phyloP scores from a whole-genome alignment of 495 filamentous ascomycete species.

The Aspergillus haitiensis region DNA sequence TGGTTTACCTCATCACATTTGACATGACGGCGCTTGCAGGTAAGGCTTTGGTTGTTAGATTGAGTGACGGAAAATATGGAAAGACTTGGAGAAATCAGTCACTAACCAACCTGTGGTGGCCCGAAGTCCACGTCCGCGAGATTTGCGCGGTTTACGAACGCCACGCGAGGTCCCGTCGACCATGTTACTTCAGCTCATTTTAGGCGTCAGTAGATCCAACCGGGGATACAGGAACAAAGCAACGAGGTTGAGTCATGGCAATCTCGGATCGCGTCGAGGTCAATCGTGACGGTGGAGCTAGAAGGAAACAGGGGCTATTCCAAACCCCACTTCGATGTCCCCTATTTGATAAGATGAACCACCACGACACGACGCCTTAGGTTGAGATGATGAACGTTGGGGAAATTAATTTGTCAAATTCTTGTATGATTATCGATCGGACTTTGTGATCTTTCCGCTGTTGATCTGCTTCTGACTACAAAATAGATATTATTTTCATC shows the following conservation, averaged over 20 bases:
- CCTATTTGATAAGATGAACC: background rate
- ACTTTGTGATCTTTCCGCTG: no score
- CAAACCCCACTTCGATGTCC: background rate
- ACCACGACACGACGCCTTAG: background rate
- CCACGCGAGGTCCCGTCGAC: slow-evolving; percentile 19
- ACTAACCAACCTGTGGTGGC: slow-evolving; percentile 36
- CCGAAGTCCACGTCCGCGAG: slow-evolving; percentile 34
- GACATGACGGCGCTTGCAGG: slow-evolving; percentile 37
- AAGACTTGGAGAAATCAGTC: slow-evolving; percentile 6
- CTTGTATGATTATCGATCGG: background rate
- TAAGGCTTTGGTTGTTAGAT: slow-evolving; percentile 21
- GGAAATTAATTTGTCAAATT: background rate
- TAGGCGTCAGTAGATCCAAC: background rate
- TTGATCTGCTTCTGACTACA: background rate
- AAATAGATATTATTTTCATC: background rate
- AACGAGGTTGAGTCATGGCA: background rate
- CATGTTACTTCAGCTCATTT: slow-evolving; percentile 13
- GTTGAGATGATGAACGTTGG: slow-evolving; percentile 1
- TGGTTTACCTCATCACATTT: slow-evolving; percentile 34
- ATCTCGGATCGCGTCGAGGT: slow-evolving; percentile 12
- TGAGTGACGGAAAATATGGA: background rate
- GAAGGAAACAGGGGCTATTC: slow-evolving; percentile 6
- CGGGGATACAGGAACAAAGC: slow-evolving; percentile 5
- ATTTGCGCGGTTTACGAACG: slow-evolving; percentile 33
- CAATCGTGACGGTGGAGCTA: slow-evolving; percentile 4